phyloP scores from a whole-genome alignment of 2,329 filamentous ascomycete genomes.

The Fusarium neocosmosporiellum region DNA sequence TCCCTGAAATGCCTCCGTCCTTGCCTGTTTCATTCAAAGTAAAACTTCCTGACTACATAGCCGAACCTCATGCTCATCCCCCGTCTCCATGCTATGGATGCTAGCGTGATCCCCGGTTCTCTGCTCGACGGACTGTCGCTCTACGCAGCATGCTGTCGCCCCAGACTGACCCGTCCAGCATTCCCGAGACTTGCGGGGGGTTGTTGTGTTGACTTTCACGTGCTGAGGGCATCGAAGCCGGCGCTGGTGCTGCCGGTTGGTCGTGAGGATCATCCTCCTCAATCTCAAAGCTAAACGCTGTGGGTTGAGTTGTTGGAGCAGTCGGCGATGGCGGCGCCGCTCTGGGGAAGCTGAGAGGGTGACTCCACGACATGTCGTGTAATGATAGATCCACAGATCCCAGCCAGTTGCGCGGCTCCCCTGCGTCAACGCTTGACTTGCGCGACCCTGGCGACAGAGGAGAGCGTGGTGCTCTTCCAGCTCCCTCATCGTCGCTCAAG shows the following conservation, averaged over 20 bases:
- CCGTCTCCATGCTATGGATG: constrained; percentile 41
- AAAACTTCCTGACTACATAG: constrained; percentile 2
- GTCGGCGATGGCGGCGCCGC: constrained; percentile 55
- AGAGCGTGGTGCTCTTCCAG: constrained; percentile 35
- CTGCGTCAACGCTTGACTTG: constrained; percentile 44
- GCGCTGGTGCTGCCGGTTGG: constrained; percentile 40
- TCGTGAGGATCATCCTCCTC: constrained; percentile 55
- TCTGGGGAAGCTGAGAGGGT: constrained; percentile 67
- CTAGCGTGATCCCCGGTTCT: constrained; percentile 48
- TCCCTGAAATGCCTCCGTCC: constrained; percentile 6
- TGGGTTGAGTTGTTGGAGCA: constrained; percentile 60
- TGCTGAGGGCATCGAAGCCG: constrained; percentile 61
- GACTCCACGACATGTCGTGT: constrained; percentile 49
- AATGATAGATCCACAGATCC: constrained; percentile 56
- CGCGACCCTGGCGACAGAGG: constrained; percentile 33
- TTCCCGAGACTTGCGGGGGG: constrained; percentile 81
- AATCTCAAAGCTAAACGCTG: constrained; percentile 69
- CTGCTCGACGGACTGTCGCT: constrained; percentile 72
- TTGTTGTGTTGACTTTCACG: constrained; percentile 65
- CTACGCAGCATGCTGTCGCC: constrained; percentile 91
- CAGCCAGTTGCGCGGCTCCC: constrained; percentile 56
- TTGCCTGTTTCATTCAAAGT: constrained; percentile 19
- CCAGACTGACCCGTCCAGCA: constrained; percentile 91
- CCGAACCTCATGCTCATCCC: constrained; percentile 24
- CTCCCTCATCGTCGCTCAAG: constrained; percentile 56